Base-by-base conservation (phyloP, 192 early-diverging fungal species). In the Borealophlyctis nickersoniae region DNA sequence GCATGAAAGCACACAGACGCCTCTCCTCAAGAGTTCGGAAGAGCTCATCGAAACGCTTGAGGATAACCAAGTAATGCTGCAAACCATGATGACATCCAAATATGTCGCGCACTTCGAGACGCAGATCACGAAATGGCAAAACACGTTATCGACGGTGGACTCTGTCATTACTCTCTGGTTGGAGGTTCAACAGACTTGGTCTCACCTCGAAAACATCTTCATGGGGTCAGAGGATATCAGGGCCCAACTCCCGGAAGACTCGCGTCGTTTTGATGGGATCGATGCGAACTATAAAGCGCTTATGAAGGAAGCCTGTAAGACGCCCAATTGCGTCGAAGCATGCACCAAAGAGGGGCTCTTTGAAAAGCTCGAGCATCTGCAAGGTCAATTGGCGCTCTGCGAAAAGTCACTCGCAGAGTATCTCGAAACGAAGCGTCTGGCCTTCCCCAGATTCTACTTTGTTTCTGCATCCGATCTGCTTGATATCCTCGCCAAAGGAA, bases 51-150 rank as follows among this genome's bases (percentile, higher is more conserved):
- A 86, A 58, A 86, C 85, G 1, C 61, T 86, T 1, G 85, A 86
- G 71, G 85, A 86, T 65, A 86, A 86, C 53, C 85, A 86, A 58
- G 85, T 86, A 39, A 83, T 86, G 85, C 70, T 86, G 29, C 85
- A 86, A 62, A 86, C 77, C 49, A 85, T 86, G 83, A 86, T 86
- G 85, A 73, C 78, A 1, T 80, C 77, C 4, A 86, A 86, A 53
- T 86, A 86, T 57, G 85, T 85, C 2, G 78, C 78, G 2, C 81
- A 84, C 68, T 86, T 86, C 58, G 83, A 86, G 70, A 72, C 63
- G 9, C 82, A 86, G 62, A 86, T 86, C 59, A 77, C 72, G 24
- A 83, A 83, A 55, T 86, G 85, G 85, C 85, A 86, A 58, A 83
- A 82, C 54, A 73, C 70, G 3, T 67, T 86, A 11, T 81, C 78